Base-by-base conservation (phyloP, 2,329 filamentous ascomycete species). In the Sporothrix phasma region DNA sequence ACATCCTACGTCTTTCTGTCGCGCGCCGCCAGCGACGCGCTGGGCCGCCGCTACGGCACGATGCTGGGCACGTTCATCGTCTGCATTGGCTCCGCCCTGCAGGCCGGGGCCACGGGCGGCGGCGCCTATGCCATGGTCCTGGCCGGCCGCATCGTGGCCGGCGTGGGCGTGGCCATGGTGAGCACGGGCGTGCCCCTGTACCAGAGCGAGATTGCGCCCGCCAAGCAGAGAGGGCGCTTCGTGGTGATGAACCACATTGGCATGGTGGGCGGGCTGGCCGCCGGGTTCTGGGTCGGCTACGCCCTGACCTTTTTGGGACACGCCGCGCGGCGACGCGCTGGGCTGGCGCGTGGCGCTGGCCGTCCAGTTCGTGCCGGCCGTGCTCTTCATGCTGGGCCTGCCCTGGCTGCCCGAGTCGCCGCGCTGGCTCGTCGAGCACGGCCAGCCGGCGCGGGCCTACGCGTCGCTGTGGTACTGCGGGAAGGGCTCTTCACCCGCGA, bases 201-300 rank as follows among this genome's bases (percentile, higher is more conserved):
- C 69, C 82, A 84, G 70, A 82, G 81, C 69, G 82, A 85, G 70
- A 77, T 85, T 22, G 76, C 82, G 0, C 82, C 82, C 0, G 80
- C 82, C 0, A 76, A 74, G 13, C 75, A 83, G 64, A 76, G 83
- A 7, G 83, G 83, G 3, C 77, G 77, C 66, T 82, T 81, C 65
- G 82, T 85, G 1, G 81, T 84, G 10, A 76, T 85, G 72, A 85
- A 85, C 68, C 83, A 85, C 61, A 76, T 84, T 51, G 83, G 83
- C 3, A 80, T 85, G 65, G 78, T 85, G 26, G 76, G 77, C 2
- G 83, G 83, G 3, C 71, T 84, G 6, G 81, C 81, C 0, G 69
- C 70, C 5, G 82, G 82, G 0, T 82, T 84, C 64, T 84, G 82
- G 82, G 78, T 81, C 51, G 82, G 82, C 6, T 86, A 83, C 66